A percentile compares a stretch with the other conserved stretches of the same genome.
Conservation (phyloP, 345 rosid species). For the Syzygium aromaticum region DNA sequence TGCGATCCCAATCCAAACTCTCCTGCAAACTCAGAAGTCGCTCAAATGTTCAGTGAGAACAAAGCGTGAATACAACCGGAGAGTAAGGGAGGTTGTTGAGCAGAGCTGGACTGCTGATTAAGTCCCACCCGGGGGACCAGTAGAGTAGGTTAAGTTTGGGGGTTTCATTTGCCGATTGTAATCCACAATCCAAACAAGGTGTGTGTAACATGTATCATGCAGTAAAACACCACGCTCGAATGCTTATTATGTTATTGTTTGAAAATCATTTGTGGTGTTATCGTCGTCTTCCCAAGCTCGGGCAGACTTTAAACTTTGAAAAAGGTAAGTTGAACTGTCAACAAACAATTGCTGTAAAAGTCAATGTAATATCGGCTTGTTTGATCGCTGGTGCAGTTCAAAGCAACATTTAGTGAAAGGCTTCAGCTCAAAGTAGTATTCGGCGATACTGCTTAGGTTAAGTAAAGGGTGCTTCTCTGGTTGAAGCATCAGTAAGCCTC, state of each 20-base stretch:
- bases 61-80: constrained; percentile 57
- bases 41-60: constrained; percentile 65
- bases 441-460: neutral
- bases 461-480: neutral
- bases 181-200: neutral
- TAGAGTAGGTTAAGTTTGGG: neutral
- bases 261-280: neutral
- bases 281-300: neutral
- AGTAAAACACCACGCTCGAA: neutral
- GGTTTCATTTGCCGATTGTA: neutral
- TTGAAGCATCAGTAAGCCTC: neutral
- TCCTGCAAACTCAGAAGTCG: constrained; percentile 76
- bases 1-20: constrained; percentile 77
- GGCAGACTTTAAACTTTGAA: neutral
- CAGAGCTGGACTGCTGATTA: constrained; percentile 72
- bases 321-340: neutral
- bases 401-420: no score
- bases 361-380: neutral
- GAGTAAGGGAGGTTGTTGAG: constrained; percentile 57
- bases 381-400: neutral
- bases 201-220: neutral
- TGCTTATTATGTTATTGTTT: neutral
- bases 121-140: neutral
- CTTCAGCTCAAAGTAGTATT: neutral
- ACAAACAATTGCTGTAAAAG: neutral